These are phyloP conservation scores for Verticillium alfalfae DNA, from an alignment of 2,329 filamentous ascomycete species.

Conservation along the genomic window DNA sequence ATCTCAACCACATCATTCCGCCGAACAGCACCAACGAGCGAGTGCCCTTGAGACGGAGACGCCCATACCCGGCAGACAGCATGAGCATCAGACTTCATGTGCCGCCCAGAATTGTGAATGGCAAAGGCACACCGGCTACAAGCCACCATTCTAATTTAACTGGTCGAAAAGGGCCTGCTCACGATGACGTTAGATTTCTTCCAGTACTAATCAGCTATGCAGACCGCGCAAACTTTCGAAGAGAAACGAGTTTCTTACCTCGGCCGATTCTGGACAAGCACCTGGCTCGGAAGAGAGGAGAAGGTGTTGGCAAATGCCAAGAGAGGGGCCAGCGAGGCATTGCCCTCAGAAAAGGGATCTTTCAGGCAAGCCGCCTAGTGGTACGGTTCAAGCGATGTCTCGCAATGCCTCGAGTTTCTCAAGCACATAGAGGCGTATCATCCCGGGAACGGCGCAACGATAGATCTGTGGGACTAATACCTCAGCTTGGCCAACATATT, in stretches of 20 bases:
- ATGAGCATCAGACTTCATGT: conserved; percentile 16
- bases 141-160: conserved; percentile 9
- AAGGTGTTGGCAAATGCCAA: conserved; percentile 23
- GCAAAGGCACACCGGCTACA: conserved; percentile 23
- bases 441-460: conserved; percentile 25
- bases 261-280: conserved; percentile 27
- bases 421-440: conserved; percentile 20
- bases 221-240: conserved; percentile 22
- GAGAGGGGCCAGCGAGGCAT: conserved; percentile 5
- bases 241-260: conserved; percentile 25
- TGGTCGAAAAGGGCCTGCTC: background rate
- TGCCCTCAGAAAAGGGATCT: conserved; percentile 32
- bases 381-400: conserved; percentile 33
- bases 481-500: too few species aligned
- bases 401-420: conserved; percentile 26
- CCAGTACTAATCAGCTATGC: conserved; percentile 31
- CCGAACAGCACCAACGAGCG: conserved; percentile 26
- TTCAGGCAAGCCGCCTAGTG: conserved; percentile 38
- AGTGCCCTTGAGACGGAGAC: conserved; percentile 31
- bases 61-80: conserved; percentile 7
- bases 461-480: too few species aligned
- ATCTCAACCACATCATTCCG: conserved; percentile 41
- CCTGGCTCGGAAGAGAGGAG: conserved; percentile 20
- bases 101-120: conserved; percentile 18
- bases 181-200: background rate